Evolutionary conservation across 306 rosid genomes (phyloP), one percentile per base, ranked within the genome.

Genomic region (Prunus armeniaca): DNA sequence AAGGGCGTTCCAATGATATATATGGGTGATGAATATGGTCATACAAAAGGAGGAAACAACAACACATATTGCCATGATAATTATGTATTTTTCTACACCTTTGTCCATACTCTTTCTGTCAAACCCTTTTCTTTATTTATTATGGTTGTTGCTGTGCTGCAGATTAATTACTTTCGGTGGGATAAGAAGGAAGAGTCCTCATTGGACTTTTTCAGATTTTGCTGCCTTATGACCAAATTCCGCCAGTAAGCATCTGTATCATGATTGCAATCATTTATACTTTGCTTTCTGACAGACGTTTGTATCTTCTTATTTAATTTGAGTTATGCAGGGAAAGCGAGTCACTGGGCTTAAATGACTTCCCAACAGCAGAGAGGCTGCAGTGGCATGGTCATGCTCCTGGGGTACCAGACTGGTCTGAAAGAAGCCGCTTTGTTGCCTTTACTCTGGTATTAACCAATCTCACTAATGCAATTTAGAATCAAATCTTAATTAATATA

Each of bases 1-100:
- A 92, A 95, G 98, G 98, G 98, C 60, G 97, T 95, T 77, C 97
- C 97, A 0, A 88, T 95, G 99, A 89, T 95, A 79, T 65, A 74
- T 65, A 95, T 92, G 99, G 99, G 99, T 12, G 99, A 95, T 78
- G 99, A 95, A 85, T 95, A 95, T 55, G 97, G 97, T 63, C 98
- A 95, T 77, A 90, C 98, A n/a, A 95, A 95, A 79, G 93, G 96
- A 19, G 99, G 99, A 65, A 95, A 95, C 88, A 95, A 95, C 90
- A 95, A 95, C 82, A 87, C 97, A 74, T 95, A 95, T 81, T 95
- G 99, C 88, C 99, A 95, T 25, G 99, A 95, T 86, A 89, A 91
- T 80, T 78, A 88, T 74, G 99, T 95, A 79, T 86, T 84, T 71
- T 80, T 75, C 89, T 81, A 69, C 20, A 49, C 82, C 71, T 51